phyloP scores from a whole-genome alignment of 73 alveolate genomes.

The Diophrys sp. region DNA sequence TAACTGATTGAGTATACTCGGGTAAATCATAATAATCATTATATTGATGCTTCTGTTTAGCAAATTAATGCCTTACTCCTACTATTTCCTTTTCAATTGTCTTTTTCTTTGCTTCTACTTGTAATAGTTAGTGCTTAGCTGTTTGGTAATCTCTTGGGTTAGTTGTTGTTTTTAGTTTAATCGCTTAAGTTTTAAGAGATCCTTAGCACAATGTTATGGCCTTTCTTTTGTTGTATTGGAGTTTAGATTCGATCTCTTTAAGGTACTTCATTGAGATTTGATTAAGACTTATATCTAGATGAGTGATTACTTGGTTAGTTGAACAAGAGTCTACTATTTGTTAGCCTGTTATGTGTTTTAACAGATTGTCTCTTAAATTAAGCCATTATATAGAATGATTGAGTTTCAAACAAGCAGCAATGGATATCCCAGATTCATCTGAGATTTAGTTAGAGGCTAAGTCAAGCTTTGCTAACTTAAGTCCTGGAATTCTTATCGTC shows the following conservation, averaged over 20 bases:
- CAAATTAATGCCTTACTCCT: background rate
- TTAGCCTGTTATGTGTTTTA: background rate
- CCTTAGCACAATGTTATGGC: background rate
- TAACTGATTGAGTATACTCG: no score
- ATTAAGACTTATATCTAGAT: background rate
- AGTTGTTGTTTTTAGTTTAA: background rate
- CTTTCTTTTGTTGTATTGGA: background rate
- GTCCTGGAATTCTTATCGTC: constrained; percentile 2
- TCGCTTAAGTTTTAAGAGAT: background rate
- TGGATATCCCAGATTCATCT: constrained; percentile 40
- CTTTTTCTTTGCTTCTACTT: background rate
- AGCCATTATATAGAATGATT: background rate
- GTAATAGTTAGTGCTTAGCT: background rate
- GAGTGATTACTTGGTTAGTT: background rate
- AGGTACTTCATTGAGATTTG: constrained; percentile 2
- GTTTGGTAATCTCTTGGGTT: background rate
- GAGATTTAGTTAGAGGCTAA: constrained; percentile 39
- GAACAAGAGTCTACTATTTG: background rate
- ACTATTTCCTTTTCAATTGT: background rate
- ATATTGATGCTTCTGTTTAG: background rate
- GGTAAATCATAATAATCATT: background rate
- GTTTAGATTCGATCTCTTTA: background rate
- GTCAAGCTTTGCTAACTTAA: constrained; percentile 16
- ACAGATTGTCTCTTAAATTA: background rate
- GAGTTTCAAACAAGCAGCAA: constrained; percentile 23